Evolutionary conservation across 306 rosid species (phyloP), one percentile per base, ranked within the genome.

Genomic region (Luffa acutangula): DNA sequence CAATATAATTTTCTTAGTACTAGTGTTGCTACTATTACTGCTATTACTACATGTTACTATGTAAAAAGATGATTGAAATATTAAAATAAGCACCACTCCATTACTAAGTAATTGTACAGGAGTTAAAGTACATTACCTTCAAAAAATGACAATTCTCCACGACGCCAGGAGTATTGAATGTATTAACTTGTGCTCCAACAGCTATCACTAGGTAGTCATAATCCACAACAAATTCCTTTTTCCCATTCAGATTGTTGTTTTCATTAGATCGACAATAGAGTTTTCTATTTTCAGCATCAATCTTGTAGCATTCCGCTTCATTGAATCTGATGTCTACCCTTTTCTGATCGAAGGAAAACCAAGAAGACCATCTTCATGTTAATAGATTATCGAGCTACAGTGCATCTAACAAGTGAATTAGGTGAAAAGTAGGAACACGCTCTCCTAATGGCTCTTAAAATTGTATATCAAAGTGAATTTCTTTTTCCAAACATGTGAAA

Each of bases 121-220:
- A 43, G 77, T 52, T 54, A 46, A 65, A 81, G 52, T 43, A 31
- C 73, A 14, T 34, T 70, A 95, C 99, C 97, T 95, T 95, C 86
- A 95, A 86, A 85, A 95, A 95, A 75, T 93, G 99, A 79, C 99
- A 95, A 83, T 95, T 85, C 86, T 95, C 99, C 73, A 73, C 80
- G 63, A 95, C 99, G 49, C 99, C 99, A 54, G 99, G 99, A 62
- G 99, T 95, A 66, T 95, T 95, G 84, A 95, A 95, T 69, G 99
- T 95, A 75, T 95, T 95, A 72, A 95, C 99, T 84, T 84, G 89
- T 42, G 99, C 99, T 41, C 99, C 99, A 31, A 93, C 91, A 1
- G 85, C 84, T 45, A 95, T 66, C 77, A 95, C 84, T 45, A 95
- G 90, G 88, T 83, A 90, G 85, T 95, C 99, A 62, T 91, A 95